Percentiles rank a stretch among this genome's conserved stretches.
Conservation (phyloP, 192 early-diverging fungal species). For the Spizellomyces sp. region DNA sequence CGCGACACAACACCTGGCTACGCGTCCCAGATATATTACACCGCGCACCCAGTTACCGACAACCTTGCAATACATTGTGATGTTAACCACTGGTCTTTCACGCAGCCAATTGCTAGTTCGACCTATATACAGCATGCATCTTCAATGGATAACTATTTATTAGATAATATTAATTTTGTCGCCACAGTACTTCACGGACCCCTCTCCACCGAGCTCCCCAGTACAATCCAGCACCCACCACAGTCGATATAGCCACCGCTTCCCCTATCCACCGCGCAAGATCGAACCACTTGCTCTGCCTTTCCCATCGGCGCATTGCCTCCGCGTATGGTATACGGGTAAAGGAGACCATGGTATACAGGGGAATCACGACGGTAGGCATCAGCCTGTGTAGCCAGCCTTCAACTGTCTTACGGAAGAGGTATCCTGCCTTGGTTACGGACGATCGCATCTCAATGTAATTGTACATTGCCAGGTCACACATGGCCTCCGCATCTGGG, state of each 20-base stretch:
- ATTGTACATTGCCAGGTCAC: slow-evolving; percentile 92
- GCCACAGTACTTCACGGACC: no score
- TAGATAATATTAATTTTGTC: no score
- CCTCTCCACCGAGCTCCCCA: no score
- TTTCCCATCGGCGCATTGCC: slow-evolving; percentile 34
- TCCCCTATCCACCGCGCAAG: neutral
- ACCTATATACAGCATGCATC: no score
- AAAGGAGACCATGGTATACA: slow-evolving; percentile 98
- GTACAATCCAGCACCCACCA: neutral
- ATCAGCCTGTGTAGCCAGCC: slow-evolving; percentile 70
- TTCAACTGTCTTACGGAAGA: slow-evolving; percentile 82
- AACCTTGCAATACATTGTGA: no score
- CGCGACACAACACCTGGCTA: no score
- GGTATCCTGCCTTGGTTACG: slow-evolving; percentile 73
- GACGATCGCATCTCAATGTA: slow-evolving; percentile 91
- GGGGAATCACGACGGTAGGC: slow-evolving; percentile 74
- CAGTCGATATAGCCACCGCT: neutral
- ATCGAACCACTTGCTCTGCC: slow-evolving; percentile 41
- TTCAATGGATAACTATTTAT: no score
- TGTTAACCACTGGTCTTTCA: no score
- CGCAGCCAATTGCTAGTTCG: no score
- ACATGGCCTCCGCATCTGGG: slow-evolving; percentile 82
- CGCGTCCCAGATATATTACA: no score
- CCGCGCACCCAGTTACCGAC: no score
- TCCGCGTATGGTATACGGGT: slow-evolving; percentile 84